These are phyloP conservation scores for Barnettozyma salicaria DNA, from an alignment of 805 yeast species.

Conservation along the genomic window DNA sequence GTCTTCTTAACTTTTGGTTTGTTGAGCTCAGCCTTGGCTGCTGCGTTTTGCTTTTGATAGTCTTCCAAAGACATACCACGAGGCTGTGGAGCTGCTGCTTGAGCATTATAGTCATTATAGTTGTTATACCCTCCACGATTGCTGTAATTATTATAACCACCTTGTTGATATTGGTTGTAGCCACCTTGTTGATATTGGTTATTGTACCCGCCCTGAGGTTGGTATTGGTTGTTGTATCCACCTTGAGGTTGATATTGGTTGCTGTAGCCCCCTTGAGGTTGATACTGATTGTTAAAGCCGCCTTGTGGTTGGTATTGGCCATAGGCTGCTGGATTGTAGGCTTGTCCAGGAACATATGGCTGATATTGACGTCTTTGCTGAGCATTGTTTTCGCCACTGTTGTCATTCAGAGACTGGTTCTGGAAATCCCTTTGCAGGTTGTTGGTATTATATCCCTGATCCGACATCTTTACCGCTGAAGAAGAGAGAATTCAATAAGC, in stretches of 20 bases:
- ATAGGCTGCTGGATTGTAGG: slow-evolving; percentile 26
- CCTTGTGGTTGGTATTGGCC: slow-evolving; percentile 19
- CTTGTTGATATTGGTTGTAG: slow-evolving; percentile 11
- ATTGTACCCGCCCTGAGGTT: slow-evolving; percentile 21
- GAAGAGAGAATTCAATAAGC: not conserved
- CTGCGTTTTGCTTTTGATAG: slow-evolving; percentile 53
- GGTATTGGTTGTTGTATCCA: slow-evolving; percentile 7
- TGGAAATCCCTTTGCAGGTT: slow-evolving; percentile 29
- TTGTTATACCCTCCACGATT: slow-evolving; percentile 23
- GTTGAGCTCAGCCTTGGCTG: slow-evolving; percentile 32
- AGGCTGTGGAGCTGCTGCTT: slow-evolving; percentile 26
- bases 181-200: slow-evolving; percentile 17
- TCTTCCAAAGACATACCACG: slow-evolving; percentile 77
- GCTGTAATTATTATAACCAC: slow-evolving; percentile 20
- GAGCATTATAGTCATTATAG: slow-evolving; percentile 20
- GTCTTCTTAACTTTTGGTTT: slow-evolving; percentile 56
- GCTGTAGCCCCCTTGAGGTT: slow-evolving; percentile 21
- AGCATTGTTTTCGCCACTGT: slow-evolving; percentile 14
- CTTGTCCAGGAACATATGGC: slow-evolving; percentile 37
- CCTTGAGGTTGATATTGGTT: slow-evolving; percentile 9
- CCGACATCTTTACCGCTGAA: slow-evolving; percentile 19
- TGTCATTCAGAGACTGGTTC: slow-evolving; percentile 26
- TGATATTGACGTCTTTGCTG: slow-evolving; percentile 36
- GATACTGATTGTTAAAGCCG: slow-evolving; percentile 18
- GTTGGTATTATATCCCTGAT: slow-evolving; percentile 24